Percentiles rank a stretch among this genome's conserved stretches.
Conservation (phyloP, 2,329 filamentous ascomycete genomes). For the Sphaerulina musiva region DNA sequence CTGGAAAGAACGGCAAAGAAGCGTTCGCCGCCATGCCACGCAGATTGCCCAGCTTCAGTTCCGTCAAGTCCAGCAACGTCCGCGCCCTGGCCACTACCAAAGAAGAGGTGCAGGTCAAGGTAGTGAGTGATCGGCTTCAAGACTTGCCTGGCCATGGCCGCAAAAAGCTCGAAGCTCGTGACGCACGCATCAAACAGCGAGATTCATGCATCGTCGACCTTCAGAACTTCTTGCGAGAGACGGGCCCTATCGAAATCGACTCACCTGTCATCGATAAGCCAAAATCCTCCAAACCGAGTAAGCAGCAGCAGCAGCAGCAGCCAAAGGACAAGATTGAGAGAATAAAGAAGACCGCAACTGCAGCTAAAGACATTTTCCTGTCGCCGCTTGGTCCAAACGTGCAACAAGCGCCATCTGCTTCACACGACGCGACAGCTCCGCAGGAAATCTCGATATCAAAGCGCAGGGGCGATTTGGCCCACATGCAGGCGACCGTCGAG, state of each 20-base stretch:
- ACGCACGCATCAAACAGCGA: constrained; percentile 4
- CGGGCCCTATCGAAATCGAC: not conserved
- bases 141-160: not conserved
- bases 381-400: constrained; percentile 3
- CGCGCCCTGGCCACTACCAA: not conserved
- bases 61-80: not conserved
- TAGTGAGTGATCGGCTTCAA: not conserved
- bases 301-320: constrained; percentile 6
- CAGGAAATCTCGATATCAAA: constrained; percentile 1
- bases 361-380: constrained; percentile 20
- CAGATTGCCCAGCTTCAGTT: not conserved
- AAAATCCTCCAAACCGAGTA: constrained; percentile 1
- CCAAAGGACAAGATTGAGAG: not conserved
- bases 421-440: not conserved
- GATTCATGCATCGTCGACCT: constrained; percentile 3
- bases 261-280: not conserved
- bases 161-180: constrained; percentile 1
- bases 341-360: constrained; percentile 2
- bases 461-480: not conserved
- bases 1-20: constrained; percentile 22
- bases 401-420: not conserved
- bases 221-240: constrained; percentile 1
- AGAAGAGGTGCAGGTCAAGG: not conserved
- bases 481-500: constrained; percentile 11
- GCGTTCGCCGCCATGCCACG: constrained; percentile 15